Evolutionary conservation across 192 early-diverging fungal species (phyloP).

Genomic region (Mortierella antarctica): DNA sequence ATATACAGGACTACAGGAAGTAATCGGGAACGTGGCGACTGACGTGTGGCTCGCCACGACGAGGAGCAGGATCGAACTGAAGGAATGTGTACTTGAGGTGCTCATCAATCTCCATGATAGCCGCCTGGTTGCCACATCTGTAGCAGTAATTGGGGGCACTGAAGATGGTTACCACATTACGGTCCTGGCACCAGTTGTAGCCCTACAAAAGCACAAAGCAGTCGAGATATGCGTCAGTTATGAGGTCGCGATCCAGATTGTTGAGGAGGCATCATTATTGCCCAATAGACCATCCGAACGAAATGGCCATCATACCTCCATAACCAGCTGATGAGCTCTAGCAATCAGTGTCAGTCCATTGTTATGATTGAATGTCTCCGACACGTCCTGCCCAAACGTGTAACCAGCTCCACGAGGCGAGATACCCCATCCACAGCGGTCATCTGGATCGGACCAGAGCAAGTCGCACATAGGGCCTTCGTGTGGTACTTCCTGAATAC

Average conservation of each 20-base stretch:
- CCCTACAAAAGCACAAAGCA: constrained; percentile 63
- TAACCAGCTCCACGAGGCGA: constrained; percentile 89
- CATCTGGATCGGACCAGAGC: constrained; percentile 90
- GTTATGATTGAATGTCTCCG: constrained; percentile 91
- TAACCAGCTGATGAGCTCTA: constrained; percentile 93
- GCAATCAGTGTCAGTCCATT: constrained; percentile 97
- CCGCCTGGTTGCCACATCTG: constrained; percentile 99
- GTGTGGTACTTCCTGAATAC: constrained; percentile 92
- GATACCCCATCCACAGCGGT: constrained; percentile 89
- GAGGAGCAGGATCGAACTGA: constrained; percentile 98
- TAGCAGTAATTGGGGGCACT: constrained; percentile 99
- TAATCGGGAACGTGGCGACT: constrained; percentile 98
- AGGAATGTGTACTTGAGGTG: constrained; percentile 99
- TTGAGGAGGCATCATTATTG: background rate
- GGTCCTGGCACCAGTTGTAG: constrained; percentile 99
- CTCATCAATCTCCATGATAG: constrained; percentile 99
- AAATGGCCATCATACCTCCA: constrained; percentile 68
- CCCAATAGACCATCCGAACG: background rate
- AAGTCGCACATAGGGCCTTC: constrained; percentile 91
- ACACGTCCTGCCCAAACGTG: constrained; percentile 90
- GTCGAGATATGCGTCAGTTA: background rate
- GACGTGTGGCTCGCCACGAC: constrained; percentile 98
- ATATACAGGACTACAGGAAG: constrained; percentile 79
- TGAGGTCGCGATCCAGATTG: background rate
- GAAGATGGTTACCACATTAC: constrained; percentile 99